Evolutionary conservation across 2,329 filamentous ascomycete genomes (phyloP).

Genomic region (Rhinocladiella mackenziei): DNA sequence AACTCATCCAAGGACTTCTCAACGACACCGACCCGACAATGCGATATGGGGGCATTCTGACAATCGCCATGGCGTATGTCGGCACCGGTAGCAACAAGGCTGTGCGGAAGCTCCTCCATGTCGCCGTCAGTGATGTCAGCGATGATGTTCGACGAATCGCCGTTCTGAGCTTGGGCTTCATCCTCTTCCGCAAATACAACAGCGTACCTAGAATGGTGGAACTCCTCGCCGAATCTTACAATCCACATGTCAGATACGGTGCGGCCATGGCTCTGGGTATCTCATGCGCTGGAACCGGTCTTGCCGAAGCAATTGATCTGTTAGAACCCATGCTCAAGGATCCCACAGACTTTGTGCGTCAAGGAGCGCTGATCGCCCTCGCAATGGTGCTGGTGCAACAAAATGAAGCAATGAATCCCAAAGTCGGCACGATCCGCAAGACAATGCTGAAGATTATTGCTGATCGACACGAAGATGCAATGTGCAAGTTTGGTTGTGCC

Average conservation of each 20-base stretch:
- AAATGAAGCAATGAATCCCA: constrained; percentile 97
- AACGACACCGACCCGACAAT: constrained; percentile 91
- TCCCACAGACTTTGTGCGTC: constrained; percentile 94
- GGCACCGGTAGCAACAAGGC: constrained; percentile 98
- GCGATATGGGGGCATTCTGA: constrained; percentile 96
- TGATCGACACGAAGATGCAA: constrained; percentile 95
- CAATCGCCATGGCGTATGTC: constrained; percentile 95
- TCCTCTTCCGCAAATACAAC: constrained; percentile 94
- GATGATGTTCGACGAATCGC: constrained; percentile 94
- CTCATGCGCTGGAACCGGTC: constrained; percentile 90
- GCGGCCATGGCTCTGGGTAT: constrained; percentile 98
- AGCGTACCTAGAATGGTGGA: constrained; percentile 99
- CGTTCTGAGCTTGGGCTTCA: constrained; percentile 97
- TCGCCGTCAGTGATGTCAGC: constrained; percentile 95
- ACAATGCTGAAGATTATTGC: constrained; percentile 89
- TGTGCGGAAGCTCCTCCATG: constrained; percentile 88
- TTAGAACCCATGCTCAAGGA: constrained; percentile 99
- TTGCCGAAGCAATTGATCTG: constrained; percentile 93
- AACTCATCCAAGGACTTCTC: constrained; percentile 86
- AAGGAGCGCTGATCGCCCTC: constrained; percentile 88
- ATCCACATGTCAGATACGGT: constrained; percentile 95
- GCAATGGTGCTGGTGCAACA: constrained; percentile 99
- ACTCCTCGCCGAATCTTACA: constrained; percentile 95
- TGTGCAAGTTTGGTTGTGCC: constrained; percentile 97
- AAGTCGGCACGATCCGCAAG: constrained; percentile 86